Conservation (phyloP, 768 basidiomycete genomes). For the Calvatia gigantea region DNA sequence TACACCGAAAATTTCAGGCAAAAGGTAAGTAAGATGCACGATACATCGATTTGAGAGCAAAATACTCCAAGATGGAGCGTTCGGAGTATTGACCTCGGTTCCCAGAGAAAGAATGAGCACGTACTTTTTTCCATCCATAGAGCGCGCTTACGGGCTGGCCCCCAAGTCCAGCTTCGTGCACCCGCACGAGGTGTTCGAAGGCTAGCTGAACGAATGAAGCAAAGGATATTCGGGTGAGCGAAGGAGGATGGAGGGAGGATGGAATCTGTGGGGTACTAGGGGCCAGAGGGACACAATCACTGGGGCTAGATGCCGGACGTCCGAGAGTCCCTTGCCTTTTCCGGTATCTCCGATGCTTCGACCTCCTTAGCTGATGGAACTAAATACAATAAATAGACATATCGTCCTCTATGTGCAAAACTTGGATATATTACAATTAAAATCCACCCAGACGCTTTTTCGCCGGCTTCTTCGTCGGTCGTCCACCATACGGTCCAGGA, state of each 20-base stretch:
- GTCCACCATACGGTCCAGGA: constrained; percentile 69
- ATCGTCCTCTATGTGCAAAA: too few species aligned
- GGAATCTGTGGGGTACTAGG: constrained; percentile 9
- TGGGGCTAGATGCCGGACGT: background rate
- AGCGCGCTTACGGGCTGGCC: constrained; percentile 59
- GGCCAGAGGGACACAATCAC: background rate
- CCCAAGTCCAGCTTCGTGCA: constrained; percentile 71
- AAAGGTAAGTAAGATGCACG: constrained; percentile 1
- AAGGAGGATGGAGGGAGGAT: constrained; percentile 14
- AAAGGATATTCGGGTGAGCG: background rate
- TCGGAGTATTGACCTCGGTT: background rate
- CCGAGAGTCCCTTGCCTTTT: constrained; percentile 15
- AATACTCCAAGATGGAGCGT: background rate
- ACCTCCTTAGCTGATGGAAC: background rate
- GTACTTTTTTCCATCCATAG: constrained; percentile 79
- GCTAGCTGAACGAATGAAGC: background rate
- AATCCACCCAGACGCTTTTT: constrained; percentile 80
- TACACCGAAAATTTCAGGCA: background rate
- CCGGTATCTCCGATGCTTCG: constrained; percentile 5
- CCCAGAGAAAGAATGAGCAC: background rate
- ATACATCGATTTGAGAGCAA: background rate
- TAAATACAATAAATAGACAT: too few species aligned
- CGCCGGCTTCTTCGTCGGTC: constrained; percentile 53
- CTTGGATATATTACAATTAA: constrained; percentile 27
- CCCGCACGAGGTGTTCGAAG: constrained; percentile 43